Base-by-base conservation (phyloP, 1,139 yeast species). In the Geotrichum phurueaensis region DNA sequence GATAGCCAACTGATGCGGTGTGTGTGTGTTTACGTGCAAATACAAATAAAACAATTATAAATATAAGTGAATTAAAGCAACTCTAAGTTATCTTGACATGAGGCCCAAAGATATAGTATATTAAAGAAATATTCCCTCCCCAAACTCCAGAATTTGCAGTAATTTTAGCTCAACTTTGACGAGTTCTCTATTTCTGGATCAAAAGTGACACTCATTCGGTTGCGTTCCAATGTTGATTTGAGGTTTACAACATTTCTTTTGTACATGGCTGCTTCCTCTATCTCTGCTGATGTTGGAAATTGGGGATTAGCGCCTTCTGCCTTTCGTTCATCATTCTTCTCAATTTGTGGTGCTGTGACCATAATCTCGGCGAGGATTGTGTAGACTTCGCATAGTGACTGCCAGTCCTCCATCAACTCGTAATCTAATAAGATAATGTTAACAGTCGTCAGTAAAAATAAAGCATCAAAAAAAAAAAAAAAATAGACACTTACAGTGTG, bases 371-470 rank as follows among this genome's bases (percentile, higher is more conserved):
- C 36, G 1, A 58, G 49, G 23, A 29, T 25, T 4, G 39, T 25
- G 18, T 54, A 58, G 5, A 51, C 43, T 13, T 50, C 47, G n/a
- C 15, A 13, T 5, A 54, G 47, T 1, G 36, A 9, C 5, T 29
- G 31, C 60, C 60, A 58, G 20, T 58, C 56, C 20, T 58, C 54
- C 18, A 53, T 43, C 12, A 47, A 39, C 45, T 58, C 60, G 22
- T 49, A 58, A 25, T 22, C 58, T 55, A 23, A n/a, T 36, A 2
- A 36, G n/a, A 6, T 39, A 39, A n/a, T 15, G 47, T 39, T 15
- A 39, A 5, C 2, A 2, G 18, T n/a, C 10, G 22, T n/a, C 1
- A 27, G 31, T 39, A 39, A 39, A 39, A 39, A 39, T n/a, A n/a
- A n/a, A n/a, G n/a, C n/a, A n/a, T n/a, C n/a, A 39, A 2, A 3